Percentiles rank a stretch among this genome's conserved stretches.
These are phyloP conservation scores for Rauvolfia tetraphylla DNA, from an alignment of 257 asterid genomes.

Conservation along the genomic window DNA sequence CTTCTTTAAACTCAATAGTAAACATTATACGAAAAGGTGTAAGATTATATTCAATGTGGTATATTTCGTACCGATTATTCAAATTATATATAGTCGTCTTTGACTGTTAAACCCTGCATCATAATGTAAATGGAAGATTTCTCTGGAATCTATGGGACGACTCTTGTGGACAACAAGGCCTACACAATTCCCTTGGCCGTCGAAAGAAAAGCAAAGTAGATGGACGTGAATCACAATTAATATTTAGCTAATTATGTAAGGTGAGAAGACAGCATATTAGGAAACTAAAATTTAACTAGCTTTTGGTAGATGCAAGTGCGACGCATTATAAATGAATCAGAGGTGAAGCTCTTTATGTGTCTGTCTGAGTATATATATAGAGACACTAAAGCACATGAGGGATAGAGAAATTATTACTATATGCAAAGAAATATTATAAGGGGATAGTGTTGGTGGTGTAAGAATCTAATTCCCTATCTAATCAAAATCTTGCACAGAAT, in stretches of 20 bases:
- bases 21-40: not conserved
- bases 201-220: not conserved
- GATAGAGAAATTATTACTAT: conserved; percentile 1
- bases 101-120: not conserved
- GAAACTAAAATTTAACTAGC: not conserved
- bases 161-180: not conserved
- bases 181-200: not conserved
- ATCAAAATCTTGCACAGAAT: conserved; percentile 16
- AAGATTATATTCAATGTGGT: not conserved
- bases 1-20: not conserved
- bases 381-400: not conserved
- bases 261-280: not conserved
- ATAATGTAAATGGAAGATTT: not conserved
- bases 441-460: conserved; percentile 18
- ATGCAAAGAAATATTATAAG: not conserved
- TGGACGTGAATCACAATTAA: not conserved
- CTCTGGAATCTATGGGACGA: not conserved
- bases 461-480: conserved; percentile 34
- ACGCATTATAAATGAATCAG: not conserved
- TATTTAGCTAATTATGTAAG: not conserved
- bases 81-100: too few relatives aligned
- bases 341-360: too few relatives aligned
- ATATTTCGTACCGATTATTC: not conserved
- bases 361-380: not conserved
- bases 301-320: not conserved